phyloP scores from a whole-genome alignment of 805 yeast genomes.

The Helenozyma baotianmanensis region DNA sequence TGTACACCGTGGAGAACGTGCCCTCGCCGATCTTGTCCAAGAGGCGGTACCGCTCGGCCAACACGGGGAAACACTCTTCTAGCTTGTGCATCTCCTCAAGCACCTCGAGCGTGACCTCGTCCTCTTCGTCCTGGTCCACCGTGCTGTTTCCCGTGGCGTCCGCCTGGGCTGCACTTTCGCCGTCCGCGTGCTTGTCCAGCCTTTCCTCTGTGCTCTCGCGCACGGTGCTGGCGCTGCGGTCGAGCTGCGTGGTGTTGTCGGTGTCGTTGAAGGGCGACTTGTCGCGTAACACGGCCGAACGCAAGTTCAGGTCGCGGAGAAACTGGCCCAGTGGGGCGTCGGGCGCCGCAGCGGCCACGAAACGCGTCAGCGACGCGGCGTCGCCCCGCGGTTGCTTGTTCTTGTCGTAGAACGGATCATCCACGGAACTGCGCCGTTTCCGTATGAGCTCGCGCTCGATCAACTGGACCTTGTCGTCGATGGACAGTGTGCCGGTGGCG shows the following conservation, averaged over 20 bases:
- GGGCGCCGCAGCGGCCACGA: background rate
- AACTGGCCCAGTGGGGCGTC: slow-evolving; percentile 5
- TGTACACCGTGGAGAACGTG: slow-evolving; percentile 59
- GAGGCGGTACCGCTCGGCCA: slow-evolving; percentile 45
- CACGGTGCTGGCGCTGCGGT: slow-evolving; percentile 1
- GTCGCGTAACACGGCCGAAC: slow-evolving; percentile 5
- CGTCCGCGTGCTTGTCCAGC: slow-evolving; percentile 4
- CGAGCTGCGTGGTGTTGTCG: slow-evolving; percentile 1
- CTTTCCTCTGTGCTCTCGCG: slow-evolving; percentile 3
- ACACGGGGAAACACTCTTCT: slow-evolving; percentile 49
- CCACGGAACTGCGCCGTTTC: slow-evolving; percentile 15
- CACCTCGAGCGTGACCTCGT: slow-evolving; percentile 49
- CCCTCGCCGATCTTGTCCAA: slow-evolving; percentile 65
- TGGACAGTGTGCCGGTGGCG: slow-evolving; percentile 6
- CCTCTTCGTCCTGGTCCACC: slow-evolving; percentile 27
- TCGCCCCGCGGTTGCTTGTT: background rate
- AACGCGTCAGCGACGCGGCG: too few relatives aligned
- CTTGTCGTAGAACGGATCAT: slow-evolving; percentile 28
- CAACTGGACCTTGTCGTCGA: slow-evolving; percentile 3
- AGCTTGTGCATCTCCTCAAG: slow-evolving; percentile 55
- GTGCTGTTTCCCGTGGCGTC: too few relatives aligned
- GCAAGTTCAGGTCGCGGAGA: slow-evolving; percentile 15
- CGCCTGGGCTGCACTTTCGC: slow-evolving; percentile 1
- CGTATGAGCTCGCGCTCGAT: slow-evolving; percentile 7
- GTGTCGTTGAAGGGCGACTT: slow-evolving; percentile 1